These are phyloP conservation scores for Cytospora schulzeri DNA, from an alignment of 2,329 filamentous ascomycete genomes.

Conservation along the genomic window DNA sequence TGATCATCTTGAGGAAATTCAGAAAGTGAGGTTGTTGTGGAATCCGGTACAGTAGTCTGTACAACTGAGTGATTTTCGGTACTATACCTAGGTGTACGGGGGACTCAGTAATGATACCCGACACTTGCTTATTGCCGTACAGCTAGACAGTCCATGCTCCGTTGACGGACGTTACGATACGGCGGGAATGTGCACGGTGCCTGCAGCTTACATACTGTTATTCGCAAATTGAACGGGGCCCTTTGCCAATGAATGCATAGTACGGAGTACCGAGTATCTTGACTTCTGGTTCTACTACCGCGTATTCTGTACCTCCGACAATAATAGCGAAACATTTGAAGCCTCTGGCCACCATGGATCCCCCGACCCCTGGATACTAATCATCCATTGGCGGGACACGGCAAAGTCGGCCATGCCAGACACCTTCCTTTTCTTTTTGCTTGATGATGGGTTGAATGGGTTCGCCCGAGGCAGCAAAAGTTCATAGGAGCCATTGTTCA, in stretches of 20 bases:
- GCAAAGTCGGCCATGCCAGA: conserved; percentile 16
- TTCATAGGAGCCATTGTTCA: not conserved
- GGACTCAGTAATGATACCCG: not conserved
- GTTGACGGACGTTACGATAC: not conserved
- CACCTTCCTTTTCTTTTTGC: not conserved
- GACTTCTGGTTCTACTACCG: conserved; percentile 1
- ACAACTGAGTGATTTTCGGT: not conserved
- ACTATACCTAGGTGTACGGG: not conserved
- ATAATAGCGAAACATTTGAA: conserved; percentile 13
- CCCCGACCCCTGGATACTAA: conserved; percentile 9
- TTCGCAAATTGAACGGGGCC: not conserved
- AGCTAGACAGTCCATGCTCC: not conserved
- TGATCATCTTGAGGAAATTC: not conserved
- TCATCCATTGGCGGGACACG: conserved; percentile 18
- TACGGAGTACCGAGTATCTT: not conserved
- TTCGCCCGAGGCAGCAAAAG: not conserved
- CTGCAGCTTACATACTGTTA: not conserved
- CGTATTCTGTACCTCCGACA: conserved; percentile 15
- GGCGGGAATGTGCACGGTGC: not conserved
- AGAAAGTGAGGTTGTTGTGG: not conserved
- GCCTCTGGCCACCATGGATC: not conserved
- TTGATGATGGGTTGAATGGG: not conserved
- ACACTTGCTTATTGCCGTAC: not conserved
- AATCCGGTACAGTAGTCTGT: not conserved
- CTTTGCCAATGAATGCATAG: too few species aligned